These are phyloP conservation scores for Aegilops longissima DNA, from an alignment of 176 grass and related monocot genomes.

Conservation along the genomic window DNA sequence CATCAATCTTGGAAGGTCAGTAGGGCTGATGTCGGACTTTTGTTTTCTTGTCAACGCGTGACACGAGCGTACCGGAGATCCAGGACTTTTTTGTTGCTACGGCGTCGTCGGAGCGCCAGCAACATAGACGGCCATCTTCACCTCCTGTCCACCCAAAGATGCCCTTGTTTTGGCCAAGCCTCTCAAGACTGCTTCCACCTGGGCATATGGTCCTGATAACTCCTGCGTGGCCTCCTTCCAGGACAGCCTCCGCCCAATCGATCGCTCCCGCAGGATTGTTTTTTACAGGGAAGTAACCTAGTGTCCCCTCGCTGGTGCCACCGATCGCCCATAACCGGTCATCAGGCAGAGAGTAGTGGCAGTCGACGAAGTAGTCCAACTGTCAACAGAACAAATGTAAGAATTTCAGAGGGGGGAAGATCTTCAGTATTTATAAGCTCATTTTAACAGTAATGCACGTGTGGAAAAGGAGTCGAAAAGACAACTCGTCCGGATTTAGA, in stretches of 20 bases:
- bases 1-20: slow-evolving; percentile 20
- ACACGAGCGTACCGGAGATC: slow-evolving; percentile 61
- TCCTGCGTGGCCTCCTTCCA: slow-evolving; percentile 76
- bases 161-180: slow-evolving; percentile 39
- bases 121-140: slow-evolving; percentile 88
- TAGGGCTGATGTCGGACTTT: slow-evolving; percentile 66
- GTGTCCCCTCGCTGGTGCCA: slow-evolving; percentile 58
- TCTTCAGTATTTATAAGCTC: neutral
- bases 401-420: neutral
- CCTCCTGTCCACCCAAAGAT: slow-evolving; percentile 97
- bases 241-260: slow-evolving; percentile 60
- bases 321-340: slow-evolving; percentile 80
- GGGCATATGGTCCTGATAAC: slow-evolving; percentile 71
- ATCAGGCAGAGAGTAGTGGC: slow-evolving; percentile 72
- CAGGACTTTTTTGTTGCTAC: slow-evolving; percentile 54
- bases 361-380: slow-evolving; percentile 94
- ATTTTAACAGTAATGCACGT: neutral
- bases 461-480: neutral
- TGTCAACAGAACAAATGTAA: slow-evolving; percentile 30
- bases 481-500: neutral
- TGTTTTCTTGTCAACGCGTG: slow-evolving; percentile 46
- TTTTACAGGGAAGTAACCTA: slow-evolving; percentile 84
- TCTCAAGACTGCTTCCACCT: slow-evolving; percentile 30
- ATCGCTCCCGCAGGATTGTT: slow-evolving; percentile 35
- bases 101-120: slow-evolving; percentile 60